A percentile compares a stretch with the other conserved stretches of the same genome.
Evolutionary conservation across 1,139 yeast genomes (phyloP).

Genomic region (Magnusiomyces magnusii): DNA sequence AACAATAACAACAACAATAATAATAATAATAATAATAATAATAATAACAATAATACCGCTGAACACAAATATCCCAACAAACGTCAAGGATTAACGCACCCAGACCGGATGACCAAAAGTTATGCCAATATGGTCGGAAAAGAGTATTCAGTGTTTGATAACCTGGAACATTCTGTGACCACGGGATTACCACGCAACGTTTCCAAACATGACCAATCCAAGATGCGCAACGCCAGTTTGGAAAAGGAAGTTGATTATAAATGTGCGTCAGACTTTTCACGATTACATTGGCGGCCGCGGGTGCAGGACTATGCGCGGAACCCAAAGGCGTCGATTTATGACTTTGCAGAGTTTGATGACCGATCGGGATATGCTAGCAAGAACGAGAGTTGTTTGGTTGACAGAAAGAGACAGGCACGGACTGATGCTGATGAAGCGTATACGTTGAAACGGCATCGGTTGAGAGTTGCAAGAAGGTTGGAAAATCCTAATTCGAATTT

Average conservation of each 20-base stretch:
- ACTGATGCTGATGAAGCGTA: not conserved
- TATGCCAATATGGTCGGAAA: not conserved
- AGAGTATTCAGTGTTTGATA: not conserved
- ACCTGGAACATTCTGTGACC: not conserved
- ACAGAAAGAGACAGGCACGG: not conserved
- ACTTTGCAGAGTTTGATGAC: not conserved
- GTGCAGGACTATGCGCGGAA: not conserved
- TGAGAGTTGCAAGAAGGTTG: not conserved
- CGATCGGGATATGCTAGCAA: not conserved
- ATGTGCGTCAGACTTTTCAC: not conserved
- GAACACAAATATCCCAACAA: too few species aligned
- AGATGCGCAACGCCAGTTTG: not conserved
- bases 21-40: too few species aligned
- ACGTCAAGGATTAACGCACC: not conserved
- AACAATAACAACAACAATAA: too few species aligned
- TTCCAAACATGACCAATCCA: not conserved
- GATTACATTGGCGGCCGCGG: not conserved
- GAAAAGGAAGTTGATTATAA: not conserved
- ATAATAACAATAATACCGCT: too few species aligned
- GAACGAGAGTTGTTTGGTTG: not conserved
- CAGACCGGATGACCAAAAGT: not conserved
- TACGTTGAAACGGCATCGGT: not conserved
- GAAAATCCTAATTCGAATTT: not conserved
- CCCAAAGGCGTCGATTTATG: not conserved
- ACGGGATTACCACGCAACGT: not conserved